Percentiles rank a stretch among this genome's conserved stretches.
These are phyloP conservation scores for Syncephalis plumigaleata DNA, from an alignment of 371 early-diverging fungal species.

Conservation along the genomic window DNA sequence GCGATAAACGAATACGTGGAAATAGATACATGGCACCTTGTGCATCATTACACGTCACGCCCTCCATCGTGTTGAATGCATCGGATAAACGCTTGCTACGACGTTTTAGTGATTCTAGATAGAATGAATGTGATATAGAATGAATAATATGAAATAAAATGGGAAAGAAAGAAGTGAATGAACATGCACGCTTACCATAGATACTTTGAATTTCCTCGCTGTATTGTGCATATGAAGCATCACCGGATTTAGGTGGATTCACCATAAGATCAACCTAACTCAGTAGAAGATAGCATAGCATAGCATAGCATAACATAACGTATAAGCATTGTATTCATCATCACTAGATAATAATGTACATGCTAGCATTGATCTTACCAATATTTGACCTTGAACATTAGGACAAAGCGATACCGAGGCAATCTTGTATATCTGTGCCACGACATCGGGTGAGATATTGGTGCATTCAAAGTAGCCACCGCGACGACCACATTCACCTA, in stretches of 20 bases:
- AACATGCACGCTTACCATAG: slow-evolving; percentile 13
- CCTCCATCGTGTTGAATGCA: slow-evolving; percentile 70
- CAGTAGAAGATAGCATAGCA: too few relatives aligned
- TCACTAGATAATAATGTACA: too few relatives aligned
- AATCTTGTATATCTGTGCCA: slow-evolving; percentile 81
- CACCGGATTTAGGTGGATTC: slow-evolving; percentile 75
- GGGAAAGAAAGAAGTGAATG: too few relatives aligned
- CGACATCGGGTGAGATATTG: slow-evolving; percentile 53
- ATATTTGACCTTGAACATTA: slow-evolving; percentile 67
- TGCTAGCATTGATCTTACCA: slow-evolving; percentile 20
- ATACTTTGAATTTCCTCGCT: slow-evolving; percentile 51
- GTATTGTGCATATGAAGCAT: slow-evolving; percentile 57
- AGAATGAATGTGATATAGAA: too few relatives aligned
- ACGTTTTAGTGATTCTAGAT: slow-evolving; percentile 45
- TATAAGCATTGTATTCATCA: too few relatives aligned
- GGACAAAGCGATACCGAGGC: slow-evolving; percentile 86
- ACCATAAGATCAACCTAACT: slow-evolving; percentile 61
- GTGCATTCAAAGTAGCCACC: slow-evolving; percentile 94
- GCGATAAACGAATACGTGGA: slow-evolving; percentile 61
- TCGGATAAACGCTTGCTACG: slow-evolving; percentile 55
- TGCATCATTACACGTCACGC: slow-evolving; percentile 73
- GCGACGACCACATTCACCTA: slow-evolving; percentile 96
- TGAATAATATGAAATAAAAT: too few relatives aligned
- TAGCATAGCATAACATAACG: too few relatives aligned
- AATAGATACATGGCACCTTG: slow-evolving; percentile 95